Evolutionary conservation across 345 rosid genomes (phyloP), one percentile per base, ranked within the genome.

Genomic region (Abelmoschus esculentus): DNA sequence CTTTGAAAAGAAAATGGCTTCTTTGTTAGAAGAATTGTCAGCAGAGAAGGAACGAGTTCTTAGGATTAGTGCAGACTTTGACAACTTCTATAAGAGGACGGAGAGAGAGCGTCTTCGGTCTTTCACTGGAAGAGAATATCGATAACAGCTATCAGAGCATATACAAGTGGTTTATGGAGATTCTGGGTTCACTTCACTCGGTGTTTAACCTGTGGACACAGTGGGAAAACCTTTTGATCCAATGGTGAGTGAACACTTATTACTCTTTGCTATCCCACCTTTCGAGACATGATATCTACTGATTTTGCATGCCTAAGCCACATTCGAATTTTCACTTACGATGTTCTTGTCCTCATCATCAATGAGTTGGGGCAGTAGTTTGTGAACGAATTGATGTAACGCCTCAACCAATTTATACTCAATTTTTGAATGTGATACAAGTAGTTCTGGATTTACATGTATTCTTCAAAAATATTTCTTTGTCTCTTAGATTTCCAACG

Each of bases 61-160:
- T n/a, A n/a, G n/a, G n/a, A n/a, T n/a, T n/a, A n/a, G n/a, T n/a
- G n/a, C n/a, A n/a, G n/a, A n/a, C n/a, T n/a, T n/a, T n/a, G n/a
- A n/a, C n/a, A n/a, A n/a, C n/a, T n/a, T n/a, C n/a, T n/a, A n/a
- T n/a, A n/a, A n/a, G n/a, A n/a, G n/a, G n/a, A n/a, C n/a, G n/a
- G n/a, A n/a, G n/a, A n/a, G n/a, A n/a, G n/a, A n/a, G n/a, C n/a
- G n/a, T n/a, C n/a, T n/a, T n/a, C n/a, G n/a, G n/a, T n/a, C n/a
- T n/a, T n/a, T n/a, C n/a, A n/a, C n/a, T n/a, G n/a, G 98, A 91
- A 80, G 92, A 89, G 87, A 91, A 80, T 82, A 86, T 93, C 71
- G 88, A 76, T 44, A 86, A 79, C 57, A 91, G 96, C 85, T 93
- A 93, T 59, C 98, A 93, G 85, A 89, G 90, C 79, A 91, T 91